These are phyloP conservation scores for Nevesoporus exiguus DNA, from an alignment of 768 basidiomycete species.

Conservation along the genomic window DNA sequence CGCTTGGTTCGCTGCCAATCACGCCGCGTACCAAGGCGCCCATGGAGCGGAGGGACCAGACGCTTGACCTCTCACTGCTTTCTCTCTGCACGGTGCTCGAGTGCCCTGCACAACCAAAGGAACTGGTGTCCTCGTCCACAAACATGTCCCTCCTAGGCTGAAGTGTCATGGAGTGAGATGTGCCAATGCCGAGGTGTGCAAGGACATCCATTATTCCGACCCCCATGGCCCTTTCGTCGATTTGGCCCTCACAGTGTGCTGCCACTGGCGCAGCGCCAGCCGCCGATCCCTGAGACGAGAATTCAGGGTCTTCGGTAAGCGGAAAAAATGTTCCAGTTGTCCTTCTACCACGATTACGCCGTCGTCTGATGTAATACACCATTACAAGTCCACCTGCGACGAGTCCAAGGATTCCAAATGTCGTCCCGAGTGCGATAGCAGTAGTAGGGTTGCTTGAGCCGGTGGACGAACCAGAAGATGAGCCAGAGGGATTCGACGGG, in stretches of 20 bases:
- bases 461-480: slow-evolving; percentile 13
- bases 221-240: background rate
- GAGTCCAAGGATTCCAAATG: slow-evolving; percentile 58
- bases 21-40: slow-evolving; percentile 26
- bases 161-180: background rate
- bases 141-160: slow-evolving; percentile 64
- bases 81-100: slow-evolving; percentile 31
- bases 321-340: slow-evolving; percentile 14
- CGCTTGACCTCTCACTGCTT: slow-evolving; percentile 40
- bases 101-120: slow-evolving; percentile 35
- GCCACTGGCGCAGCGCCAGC: slow-evolving; percentile 6
- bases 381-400: slow-evolving; percentile 39
- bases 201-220: slow-evolving; percentile 18
- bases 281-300: slow-evolving; percentile 6
- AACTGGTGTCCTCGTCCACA: slow-evolving; percentile 67
- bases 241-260: slow-evolving; percentile 1
- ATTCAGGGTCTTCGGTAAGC: slow-evolving; percentile 21
- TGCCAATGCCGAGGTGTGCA: slow-evolving; percentile 23
- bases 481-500: slow-evolving; percentile 15
- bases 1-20: slow-evolving; percentile 29
- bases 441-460: slow-evolving; percentile 29
- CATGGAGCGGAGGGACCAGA: slow-evolving; percentile 52
- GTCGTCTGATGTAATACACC: slow-evolving; percentile 45
- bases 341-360: slow-evolving; percentile 3
- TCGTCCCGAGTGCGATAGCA: slow-evolving; percentile 59